Evolutionary conservation across 306 rosid genomes (phyloP).

Genomic region (Fragaria iinumae): DNA sequence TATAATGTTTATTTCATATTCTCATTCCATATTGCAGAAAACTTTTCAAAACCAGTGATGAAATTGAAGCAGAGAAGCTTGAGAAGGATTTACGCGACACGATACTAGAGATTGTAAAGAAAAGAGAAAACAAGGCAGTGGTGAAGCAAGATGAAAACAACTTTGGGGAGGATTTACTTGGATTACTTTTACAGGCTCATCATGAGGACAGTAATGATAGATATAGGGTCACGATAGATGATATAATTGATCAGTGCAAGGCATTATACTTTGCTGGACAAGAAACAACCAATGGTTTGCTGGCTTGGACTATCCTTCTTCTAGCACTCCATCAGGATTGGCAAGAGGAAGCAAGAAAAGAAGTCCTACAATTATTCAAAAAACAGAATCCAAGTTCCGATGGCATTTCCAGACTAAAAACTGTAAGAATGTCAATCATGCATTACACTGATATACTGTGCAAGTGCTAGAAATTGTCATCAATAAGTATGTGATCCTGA

Average conservation of each 20-base stretch:
- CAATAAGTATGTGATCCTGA: neutral
- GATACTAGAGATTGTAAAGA: neutral
- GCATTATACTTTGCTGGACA: neutral
- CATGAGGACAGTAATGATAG: neutral
- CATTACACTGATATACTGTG: neutral
- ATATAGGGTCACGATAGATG: neutral
- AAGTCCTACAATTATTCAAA: neutral
- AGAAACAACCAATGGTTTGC: neutral
- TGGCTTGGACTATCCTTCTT: neutral
- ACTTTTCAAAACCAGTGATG: neutral
- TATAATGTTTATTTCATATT: neutral
- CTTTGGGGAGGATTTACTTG: neutral
- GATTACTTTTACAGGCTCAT: neutral
- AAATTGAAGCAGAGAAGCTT: neutral
- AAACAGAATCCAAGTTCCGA: neutral
- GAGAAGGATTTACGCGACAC: neutral
- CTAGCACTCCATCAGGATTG: neutral
- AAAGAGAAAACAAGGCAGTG: neutral
- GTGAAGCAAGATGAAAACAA: neutral
- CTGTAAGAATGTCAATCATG: neutral
- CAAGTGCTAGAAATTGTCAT: neutral
- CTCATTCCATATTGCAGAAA: neutral
- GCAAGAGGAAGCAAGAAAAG: neutral
- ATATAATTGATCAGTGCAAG: neutral
- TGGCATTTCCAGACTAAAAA: neutral